Evolutionary conservation across 805 yeast genomes (phyloP).

Genomic region (Wickerhamiella shivajii): DNA sequence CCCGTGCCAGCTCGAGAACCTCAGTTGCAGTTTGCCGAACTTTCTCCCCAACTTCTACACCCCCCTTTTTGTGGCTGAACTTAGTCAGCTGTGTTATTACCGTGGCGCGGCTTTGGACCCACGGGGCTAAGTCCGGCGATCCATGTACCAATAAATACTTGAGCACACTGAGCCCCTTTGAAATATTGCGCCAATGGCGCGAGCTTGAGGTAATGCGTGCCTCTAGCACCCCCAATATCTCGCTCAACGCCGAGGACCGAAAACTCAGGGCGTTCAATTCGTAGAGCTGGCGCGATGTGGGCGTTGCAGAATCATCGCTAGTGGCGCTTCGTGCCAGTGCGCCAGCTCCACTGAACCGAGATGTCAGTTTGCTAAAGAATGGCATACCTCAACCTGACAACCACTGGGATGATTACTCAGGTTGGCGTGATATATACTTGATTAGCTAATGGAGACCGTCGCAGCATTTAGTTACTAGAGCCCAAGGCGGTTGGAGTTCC

Average conservation of each 20-base stretch:
- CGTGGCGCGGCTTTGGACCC: conserved; percentile 12
- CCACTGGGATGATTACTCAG: too few relatives aligned
- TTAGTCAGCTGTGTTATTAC: conserved; percentile 10
- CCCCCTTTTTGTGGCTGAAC: conserved; percentile 12
- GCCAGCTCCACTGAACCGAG: conserved; percentile 9
- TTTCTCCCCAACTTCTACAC: conserved; percentile 18
- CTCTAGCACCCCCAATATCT: conserved; percentile 15
- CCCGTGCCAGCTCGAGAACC: conserved; percentile 17
- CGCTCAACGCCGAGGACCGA: conserved; percentile 12
- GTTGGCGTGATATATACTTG: too few relatives aligned
- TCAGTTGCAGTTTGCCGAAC: conserved; percentile 22
- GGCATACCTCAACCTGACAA: conserved; percentile 5
- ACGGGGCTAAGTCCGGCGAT: conserved; percentile 12
- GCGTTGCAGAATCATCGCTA: conserved; percentile 15
- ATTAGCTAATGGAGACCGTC: too few relatives aligned
- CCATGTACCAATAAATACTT: conserved; percentile 19
- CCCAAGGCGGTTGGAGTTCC: too few relatives aligned
- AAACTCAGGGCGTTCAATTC: conserved; percentile 12
- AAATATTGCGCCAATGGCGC: conserved; percentile 20
- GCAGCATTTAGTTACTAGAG: too few relatives aligned
- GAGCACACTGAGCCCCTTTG: conserved; percentile 18
- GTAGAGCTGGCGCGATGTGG: conserved; percentile 17
- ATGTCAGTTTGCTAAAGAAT: conserved; percentile 5
- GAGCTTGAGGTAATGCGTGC: conserved; percentile 13
- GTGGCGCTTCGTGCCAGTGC: conserved; percentile 17